Conservation (phyloP, 441 rosid species). For the Erodium moschatum region DNA sequence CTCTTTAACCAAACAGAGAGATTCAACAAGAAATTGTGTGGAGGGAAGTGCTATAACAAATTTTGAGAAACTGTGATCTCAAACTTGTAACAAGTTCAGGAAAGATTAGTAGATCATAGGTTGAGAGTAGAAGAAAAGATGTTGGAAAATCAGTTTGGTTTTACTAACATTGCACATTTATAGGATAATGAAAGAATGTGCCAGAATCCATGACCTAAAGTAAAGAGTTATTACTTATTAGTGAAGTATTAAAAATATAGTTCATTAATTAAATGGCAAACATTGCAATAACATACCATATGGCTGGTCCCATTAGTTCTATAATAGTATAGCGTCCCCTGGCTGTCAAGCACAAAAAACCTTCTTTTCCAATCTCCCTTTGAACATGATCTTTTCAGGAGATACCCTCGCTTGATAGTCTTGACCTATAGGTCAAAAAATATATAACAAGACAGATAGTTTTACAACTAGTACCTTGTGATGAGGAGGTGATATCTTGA, state of each 20-base stretch:
- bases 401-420: conserved; percentile 77
- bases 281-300: conserved; percentile 36
- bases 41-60: too few species aligned
- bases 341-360: conserved; percentile 80
- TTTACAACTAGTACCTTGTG: conserved; percentile 3
- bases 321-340: conserved; percentile 70
- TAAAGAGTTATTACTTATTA: not conserved
- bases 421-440: conserved; percentile 33
- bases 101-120: too few species aligned
- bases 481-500: conserved; percentile 11
- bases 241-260: not conserved
- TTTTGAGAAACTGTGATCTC: too few species aligned
- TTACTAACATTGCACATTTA: not conserved
- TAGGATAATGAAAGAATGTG: not conserved
- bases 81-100: too few species aligned
- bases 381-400: conserved; percentile 73
- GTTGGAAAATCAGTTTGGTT: too few species aligned
- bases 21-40: too few species aligned
- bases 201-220: not conserved
- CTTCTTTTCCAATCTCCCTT: conserved; percentile 87
- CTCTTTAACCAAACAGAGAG: too few species aligned
- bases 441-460: conserved; percentile 5
- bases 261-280: not conserved
- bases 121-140: too few species aligned
- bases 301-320: conserved; percentile 47